Conservation (phyloP, 352 stramenopile genomes). For the Phytophthora sp. region DNA sequence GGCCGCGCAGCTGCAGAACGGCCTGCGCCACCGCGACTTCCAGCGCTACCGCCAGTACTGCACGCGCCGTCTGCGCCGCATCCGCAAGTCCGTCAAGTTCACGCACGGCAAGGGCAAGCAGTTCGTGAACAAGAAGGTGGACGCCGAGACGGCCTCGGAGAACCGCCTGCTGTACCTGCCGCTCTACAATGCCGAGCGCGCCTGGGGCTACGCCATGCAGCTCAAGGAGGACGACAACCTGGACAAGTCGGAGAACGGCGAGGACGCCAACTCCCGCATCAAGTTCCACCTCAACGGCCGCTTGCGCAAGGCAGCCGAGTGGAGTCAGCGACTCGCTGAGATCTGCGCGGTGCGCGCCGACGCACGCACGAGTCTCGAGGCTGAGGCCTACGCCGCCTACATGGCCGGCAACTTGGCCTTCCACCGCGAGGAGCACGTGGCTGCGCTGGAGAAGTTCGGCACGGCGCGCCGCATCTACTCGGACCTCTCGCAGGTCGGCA, state of each 20-base stretch:
- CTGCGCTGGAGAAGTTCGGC: slow-evolving; percentile 80
- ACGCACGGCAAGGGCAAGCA: slow-evolving; percentile 88
- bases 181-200: slow-evolving; percentile 91
- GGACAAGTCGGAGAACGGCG: slow-evolving; percentile 85
- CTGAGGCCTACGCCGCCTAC: slow-evolving; percentile 87
- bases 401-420: slow-evolving; percentile 90
- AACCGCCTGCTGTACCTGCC: slow-evolving; percentile 83
- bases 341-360: slow-evolving; percentile 83
- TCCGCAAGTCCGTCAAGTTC: slow-evolving; percentile 91
- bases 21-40: slow-evolving; percentile 90
- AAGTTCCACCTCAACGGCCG: slow-evolving; percentile 90
- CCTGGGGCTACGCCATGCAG: slow-evolving; percentile 93
- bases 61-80: slow-evolving; percentile 79
- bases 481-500: slow-evolving; percentile 83
- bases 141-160: slow-evolving; percentile 74
- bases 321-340: slow-evolving; percentile 81
- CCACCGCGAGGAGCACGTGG: slow-evolving; percentile 87
- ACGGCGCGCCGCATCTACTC: slow-evolving; percentile 86
- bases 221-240: slow-evolving; percentile 90
- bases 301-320: slow-evolving; percentile 88
- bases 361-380: slow-evolving; percentile 88
- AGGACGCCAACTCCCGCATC: slow-evolving; percentile 88
- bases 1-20: slow-evolving; percentile 90
- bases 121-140: slow-evolving; percentile 87
- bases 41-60: slow-evolving; percentile 93